Percentiles rank a stretch among this genome's conserved stretches.
Conservation (phyloP, 768 basidiomycete genomes). For the Trametes villosa region DNA sequence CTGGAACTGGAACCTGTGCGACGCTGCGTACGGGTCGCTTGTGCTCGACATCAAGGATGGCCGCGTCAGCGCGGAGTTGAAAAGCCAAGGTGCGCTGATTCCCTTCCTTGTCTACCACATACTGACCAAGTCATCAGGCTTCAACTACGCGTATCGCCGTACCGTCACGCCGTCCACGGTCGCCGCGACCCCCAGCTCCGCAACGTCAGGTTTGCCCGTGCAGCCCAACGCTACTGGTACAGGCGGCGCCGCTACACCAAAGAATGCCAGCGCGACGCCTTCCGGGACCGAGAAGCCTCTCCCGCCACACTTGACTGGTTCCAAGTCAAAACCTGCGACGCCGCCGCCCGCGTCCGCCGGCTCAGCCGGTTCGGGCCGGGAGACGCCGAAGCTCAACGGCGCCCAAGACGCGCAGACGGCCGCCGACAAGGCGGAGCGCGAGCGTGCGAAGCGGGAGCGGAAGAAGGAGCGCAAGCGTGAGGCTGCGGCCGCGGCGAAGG, state of each 20-base stretch:
- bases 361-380: slow-evolving; percentile 35
- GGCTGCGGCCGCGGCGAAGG: slow-evolving; percentile 43
- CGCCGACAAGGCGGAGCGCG: slow-evolving; percentile 56
- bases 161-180: slow-evolving; percentile 58
- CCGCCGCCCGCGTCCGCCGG: slow-evolving; percentile 32
- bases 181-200: slow-evolving; percentile 61
- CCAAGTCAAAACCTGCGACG: slow-evolving; percentile 30
- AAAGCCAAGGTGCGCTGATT: slow-evolving; percentile 74
- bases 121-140: slow-evolving; percentile 53
- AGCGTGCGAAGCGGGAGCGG: slow-evolving; percentile 62
- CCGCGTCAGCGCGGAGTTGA: slow-evolving; percentile 88
- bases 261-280: slow-evolving; percentile 30
- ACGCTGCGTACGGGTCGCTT: slow-evolving; percentile 90
- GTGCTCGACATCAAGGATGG: slow-evolving; percentile 91
- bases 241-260: slow-evolving; percentile 39
- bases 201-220: slow-evolving; percentile 53
- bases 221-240: slow-evolving; percentile 40
- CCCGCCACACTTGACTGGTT: slow-evolving; percentile 35
- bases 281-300: slow-evolving; percentile 38
- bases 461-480: slow-evolving; percentile 68
- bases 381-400: slow-evolving; percentile 48
- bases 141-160: slow-evolving; percentile 94
- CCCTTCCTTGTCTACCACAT: slow-evolving; percentile 1
- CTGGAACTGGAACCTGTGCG: slow-evolving; percentile 99
- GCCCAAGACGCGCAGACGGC: slow-evolving; percentile 29